These are phyloP conservation scores for Scedosporium apiospermum DNA, from an alignment of 2,329 filamentous ascomycete genomes.

Conservation along the genomic window DNA sequence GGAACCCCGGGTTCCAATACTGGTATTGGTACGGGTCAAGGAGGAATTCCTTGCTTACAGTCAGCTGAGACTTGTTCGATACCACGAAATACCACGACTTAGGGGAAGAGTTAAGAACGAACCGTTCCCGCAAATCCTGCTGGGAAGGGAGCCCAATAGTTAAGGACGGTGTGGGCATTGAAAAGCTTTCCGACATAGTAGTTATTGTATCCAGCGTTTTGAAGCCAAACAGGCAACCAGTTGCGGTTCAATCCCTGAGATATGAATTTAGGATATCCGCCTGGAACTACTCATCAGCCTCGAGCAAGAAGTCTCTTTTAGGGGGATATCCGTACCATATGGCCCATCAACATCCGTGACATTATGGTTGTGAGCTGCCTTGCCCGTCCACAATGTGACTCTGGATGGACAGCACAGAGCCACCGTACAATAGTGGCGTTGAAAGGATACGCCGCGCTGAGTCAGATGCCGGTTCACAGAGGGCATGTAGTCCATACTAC, in stretches of 20 bases:
- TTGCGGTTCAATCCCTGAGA: conserved; percentile 37
- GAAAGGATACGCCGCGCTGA: conserved; percentile 46
- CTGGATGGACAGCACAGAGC: conserved; percentile 56
- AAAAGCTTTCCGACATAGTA: conserved; percentile 47
- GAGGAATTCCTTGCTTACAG: conserved; percentile 45
- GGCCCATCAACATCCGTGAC: conserved; percentile 41
- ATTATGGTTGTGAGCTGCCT: conserved; percentile 55
- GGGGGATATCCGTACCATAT: conserved; percentile 37
- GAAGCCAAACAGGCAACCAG: conserved; percentile 42
- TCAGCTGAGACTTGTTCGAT: conserved; percentile 33
- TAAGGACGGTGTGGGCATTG: conserved; percentile 37
- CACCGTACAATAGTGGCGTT: conserved; percentile 54
- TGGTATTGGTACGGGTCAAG: conserved; percentile 27
- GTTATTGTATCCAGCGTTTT: conserved; percentile 39
- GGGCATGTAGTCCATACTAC: conserved; percentile 50
- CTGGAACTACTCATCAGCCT: conserved; percentile 15
- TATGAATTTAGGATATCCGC: conserved; percentile 39
- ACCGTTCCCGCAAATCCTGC: conserved; percentile 47
- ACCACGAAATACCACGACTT: conserved; percentile 24
- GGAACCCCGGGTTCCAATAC: conserved; percentile 40
- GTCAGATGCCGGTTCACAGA: conserved; percentile 42
- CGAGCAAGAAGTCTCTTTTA: conserved; percentile 21
- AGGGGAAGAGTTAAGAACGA: conserved; percentile 60
- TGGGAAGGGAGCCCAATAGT: conserved; percentile 40
- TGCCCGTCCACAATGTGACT: conserved; percentile 50